Percentiles rank a stretch among this genome's conserved stretches.
Evolutionary conservation across 768 basidiomycete species (phyloP).

Genomic region (Naganishia vaughanmartiniae): DNA sequence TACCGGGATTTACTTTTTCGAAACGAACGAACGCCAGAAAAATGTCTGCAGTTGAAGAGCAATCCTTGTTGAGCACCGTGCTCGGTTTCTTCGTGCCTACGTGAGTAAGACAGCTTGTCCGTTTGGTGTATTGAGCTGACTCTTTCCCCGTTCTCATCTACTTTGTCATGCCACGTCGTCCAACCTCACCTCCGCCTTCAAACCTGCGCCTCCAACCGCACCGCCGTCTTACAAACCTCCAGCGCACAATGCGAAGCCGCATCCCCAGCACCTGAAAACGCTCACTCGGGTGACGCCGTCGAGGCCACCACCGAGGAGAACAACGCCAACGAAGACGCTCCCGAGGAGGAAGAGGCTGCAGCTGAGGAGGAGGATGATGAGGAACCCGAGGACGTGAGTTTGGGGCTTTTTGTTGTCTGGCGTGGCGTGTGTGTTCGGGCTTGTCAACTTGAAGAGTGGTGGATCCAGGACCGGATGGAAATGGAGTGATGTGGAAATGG

Average conservation of each 20-base stretch:
- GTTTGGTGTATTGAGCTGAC: not conserved
- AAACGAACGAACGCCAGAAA: not conserved
- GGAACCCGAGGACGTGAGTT: slow-evolving; percentile 79
- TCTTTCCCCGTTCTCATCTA: not conserved
- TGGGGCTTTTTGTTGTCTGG: not conserved
- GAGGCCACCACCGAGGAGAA: slow-evolving; percentile 13
- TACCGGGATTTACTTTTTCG: too few species aligned
- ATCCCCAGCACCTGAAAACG: slow-evolving; percentile 8
- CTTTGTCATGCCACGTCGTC: not conserved
- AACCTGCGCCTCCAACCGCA: slow-evolving; percentile 18
- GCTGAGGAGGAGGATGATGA: slow-evolving; percentile 51
- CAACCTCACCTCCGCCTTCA: not conserved
- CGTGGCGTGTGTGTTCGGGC: not conserved
- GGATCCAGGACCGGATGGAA: not conserved
- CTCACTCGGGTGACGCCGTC: slow-evolving; percentile 11
- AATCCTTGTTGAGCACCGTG: slow-evolving; percentile 30
- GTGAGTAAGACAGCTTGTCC: slow-evolving; percentile 6
- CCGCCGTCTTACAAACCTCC: not conserved
- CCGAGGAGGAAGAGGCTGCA: slow-evolving; percentile 52
- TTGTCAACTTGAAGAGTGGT: not conserved
- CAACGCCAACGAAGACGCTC: slow-evolving; percentile 29
- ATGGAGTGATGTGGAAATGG: not conserved
- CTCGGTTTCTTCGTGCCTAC: slow-evolving; percentile 31
- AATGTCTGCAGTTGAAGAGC: slow-evolving; percentile 19
- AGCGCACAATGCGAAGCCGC: not conserved